Percentiles rank a stretch among this genome's conserved stretches.
Evolutionary conservation across 106 monocot species (phyloP).

Genomic region (Dioscorea alata): DNA sequence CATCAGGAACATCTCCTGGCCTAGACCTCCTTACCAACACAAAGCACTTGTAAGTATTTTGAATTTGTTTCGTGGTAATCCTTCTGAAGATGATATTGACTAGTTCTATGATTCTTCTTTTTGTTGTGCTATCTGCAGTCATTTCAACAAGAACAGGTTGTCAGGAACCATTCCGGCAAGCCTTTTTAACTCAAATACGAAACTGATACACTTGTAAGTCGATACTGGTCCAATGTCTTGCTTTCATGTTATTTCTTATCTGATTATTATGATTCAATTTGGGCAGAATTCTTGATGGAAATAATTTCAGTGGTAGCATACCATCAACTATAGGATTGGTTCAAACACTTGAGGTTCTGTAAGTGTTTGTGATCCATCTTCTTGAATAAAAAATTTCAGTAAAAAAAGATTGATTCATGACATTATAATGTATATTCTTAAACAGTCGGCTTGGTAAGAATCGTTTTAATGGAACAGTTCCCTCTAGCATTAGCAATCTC

Average conservation of each 20-base stretch:
- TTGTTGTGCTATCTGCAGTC: conserved; percentile 32
- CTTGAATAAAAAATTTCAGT: too few species aligned
- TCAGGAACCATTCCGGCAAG: conserved; percentile 51
- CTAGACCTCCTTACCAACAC: conserved; percentile 46
- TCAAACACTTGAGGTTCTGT: conserved; percentile 55
- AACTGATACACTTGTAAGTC: conserved; percentile 70
- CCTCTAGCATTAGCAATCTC: conserved; percentile 59
- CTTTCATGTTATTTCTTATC: not conserved
- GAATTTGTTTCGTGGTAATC: not conserved
- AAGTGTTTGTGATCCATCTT: conserved; percentile 15
- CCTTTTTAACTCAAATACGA: conserved; percentile 57
- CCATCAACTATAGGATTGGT: conserved; percentile 53
- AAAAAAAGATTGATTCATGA: too few species aligned
- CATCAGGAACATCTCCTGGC: conserved; percentile 31
- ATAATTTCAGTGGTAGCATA: conserved; percentile 57
- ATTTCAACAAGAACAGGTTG: conserved; percentile 80
- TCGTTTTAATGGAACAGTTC: conserved; percentile 55
- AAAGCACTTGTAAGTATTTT: conserved; percentile 55
- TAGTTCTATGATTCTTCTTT: not conserved
- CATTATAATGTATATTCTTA: not conserved
- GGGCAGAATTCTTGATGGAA: conserved; percentile 62
- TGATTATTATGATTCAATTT: not conserved
- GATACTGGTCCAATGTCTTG: not conserved
- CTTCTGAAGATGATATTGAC: not conserved
- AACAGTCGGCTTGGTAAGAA: conserved; percentile 82